These are phyloP conservation scores for Lizonia empirigonia DNA, from an alignment of 2,329 filamentous ascomycete species.

Conservation along the genomic window DNA sequence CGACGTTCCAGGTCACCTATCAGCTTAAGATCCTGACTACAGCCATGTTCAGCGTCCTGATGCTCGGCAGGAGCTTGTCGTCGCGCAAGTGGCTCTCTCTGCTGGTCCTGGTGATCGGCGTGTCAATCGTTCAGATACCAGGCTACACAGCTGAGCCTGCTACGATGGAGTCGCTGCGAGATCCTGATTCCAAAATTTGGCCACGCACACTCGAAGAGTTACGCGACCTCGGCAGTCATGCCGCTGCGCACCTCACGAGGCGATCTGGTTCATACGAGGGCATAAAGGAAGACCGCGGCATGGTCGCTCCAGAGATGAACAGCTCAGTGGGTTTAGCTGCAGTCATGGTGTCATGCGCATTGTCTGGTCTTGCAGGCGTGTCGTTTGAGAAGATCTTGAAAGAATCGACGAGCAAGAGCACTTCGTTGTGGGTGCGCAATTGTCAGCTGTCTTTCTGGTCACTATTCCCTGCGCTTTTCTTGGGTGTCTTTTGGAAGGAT, in stretches of 20 bases:
- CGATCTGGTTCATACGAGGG: conserved; percentile 86
- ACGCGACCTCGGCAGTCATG: conserved; percentile 65
- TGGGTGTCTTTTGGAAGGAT: conserved; percentile 86
- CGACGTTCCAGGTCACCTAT: conserved; percentile 91
- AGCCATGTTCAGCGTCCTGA: conserved; percentile 80
- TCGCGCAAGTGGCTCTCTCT: conserved; percentile 80
- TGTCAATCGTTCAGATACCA: conserved; percentile 84
- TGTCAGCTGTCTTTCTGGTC: conserved; percentile 95
- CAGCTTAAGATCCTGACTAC: conserved; percentile 94
- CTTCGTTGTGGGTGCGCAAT: conserved; percentile 91
- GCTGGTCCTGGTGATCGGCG: conserved; percentile 77
- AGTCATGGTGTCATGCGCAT: conserved; percentile 75
- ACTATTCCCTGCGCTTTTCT: conserved; percentile 82
- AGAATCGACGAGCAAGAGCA: conserved; percentile 72
- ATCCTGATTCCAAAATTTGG: conserved; percentile 57
- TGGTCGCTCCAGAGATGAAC: conserved; percentile 68
- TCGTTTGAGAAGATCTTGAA: conserved; percentile 93
- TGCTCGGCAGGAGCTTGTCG: conserved; percentile 74
- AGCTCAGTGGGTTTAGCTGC: conserved; percentile 78
- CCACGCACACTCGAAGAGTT: conserved; percentile 80
- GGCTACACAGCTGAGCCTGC: conserved; percentile 60
- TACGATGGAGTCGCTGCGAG: conserved; percentile 62
- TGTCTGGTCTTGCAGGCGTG: conserved; percentile 84
- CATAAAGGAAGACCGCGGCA: conserved; percentile 68
- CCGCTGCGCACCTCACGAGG: conserved; percentile 60